phyloP scores from a whole-genome alignment of 2,329 filamentous ascomycete species.

The Aureobasidium zeae region DNA sequence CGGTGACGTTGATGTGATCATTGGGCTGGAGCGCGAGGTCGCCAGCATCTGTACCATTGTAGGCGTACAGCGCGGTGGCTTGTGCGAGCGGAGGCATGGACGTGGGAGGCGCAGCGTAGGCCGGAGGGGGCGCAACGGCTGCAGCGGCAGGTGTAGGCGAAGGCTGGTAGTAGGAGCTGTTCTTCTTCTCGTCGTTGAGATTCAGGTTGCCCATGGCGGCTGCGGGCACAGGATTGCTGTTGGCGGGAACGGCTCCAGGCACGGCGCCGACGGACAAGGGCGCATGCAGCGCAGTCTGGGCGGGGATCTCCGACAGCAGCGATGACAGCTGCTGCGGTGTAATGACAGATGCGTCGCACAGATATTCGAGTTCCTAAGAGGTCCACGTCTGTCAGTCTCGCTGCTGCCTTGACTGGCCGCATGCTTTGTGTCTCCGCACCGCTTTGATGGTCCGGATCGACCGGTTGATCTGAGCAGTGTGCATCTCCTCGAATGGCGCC shows the following conservation, averaged over 20 bases:
- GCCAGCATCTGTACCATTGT: constrained; percentile 68
- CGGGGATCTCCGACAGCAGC: constrained; percentile 65
- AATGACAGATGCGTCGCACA: constrained; percentile 75
- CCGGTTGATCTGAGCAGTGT: constrained; percentile 61
- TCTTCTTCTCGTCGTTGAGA: constrained; percentile 31
- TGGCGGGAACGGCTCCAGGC: constrained; percentile 21
- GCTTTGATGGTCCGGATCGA: constrained; percentile 81
- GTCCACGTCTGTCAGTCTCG: background rate
- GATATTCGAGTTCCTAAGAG: constrained; percentile 92
- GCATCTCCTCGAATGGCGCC: constrained; percentile 35
- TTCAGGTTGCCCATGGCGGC: constrained; percentile 28
- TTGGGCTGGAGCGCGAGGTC: constrained; percentile 74
- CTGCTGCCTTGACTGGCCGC: constrained; percentile 4
- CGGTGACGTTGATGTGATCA: constrained; percentile 69
- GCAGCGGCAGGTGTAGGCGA: constrained; percentile 34
- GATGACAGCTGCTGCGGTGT: constrained; percentile 63
- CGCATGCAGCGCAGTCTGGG: constrained; percentile 51
- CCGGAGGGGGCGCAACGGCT: constrained; percentile 43
- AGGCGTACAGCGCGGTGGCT: constrained; percentile 75
- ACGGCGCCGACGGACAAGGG: constrained; percentile 31
- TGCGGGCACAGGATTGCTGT: constrained; percentile 23
- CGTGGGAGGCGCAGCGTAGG: constrained; percentile 41
- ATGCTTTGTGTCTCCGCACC: constrained; percentile 40
- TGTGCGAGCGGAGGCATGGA: constrained; percentile 51
- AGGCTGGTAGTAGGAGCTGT: constrained; percentile 30